Base-by-base conservation (phyloP, 164 flowering plant genomes). In the Macadamia integrifolia region DNA sequence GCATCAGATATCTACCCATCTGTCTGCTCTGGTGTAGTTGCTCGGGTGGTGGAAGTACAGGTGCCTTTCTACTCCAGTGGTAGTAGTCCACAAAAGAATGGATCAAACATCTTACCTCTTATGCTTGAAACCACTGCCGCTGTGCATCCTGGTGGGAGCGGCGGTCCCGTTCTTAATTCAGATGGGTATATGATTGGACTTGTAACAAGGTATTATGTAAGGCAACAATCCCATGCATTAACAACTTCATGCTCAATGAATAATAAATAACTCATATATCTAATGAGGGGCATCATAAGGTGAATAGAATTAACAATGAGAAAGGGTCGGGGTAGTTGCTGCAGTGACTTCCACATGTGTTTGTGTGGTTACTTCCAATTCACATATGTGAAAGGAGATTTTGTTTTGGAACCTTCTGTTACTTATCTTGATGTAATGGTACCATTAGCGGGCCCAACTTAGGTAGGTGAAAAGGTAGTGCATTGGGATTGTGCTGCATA, bases 101-200 rank as follows among this genome's bases (percentile, higher is more conserved):
- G 55, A n/a, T 31, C 32, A 48, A 79, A 74, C 63, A 43, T 69
- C 13, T 48, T 85, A 65, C 93, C 97, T 9, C 92, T 79, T 46
- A 88, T 94, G 97, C 82, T 94, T 73, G 95, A 90, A 82, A 94
- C 98, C 52, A 91, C 98, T 50, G 98, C 98, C 67, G 85, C 96
- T 61, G 97, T 94, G 64, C 93, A 94, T 78, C 91, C 97, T 56
- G 98, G 98, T 76, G 87, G 87, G 52, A 93, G 98, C 81, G 98
- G 98, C 72, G 98, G 98, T 64, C 91, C 93, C 32, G 87, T 94
- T 72, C 82, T 91, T 58, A 85, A 94, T 78, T 82, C 87, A 64
- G 73, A 84, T 64, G 97, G 98, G 57, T 80, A 69, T 74, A 85
- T 94, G 95, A 82, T 93, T 74, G 97, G 93, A 70, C 95, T 94